Evolutionary conservation across 2,329 filamentous ascomycete species (phyloP).

Genomic region (Fulvia fulva): DNA sequence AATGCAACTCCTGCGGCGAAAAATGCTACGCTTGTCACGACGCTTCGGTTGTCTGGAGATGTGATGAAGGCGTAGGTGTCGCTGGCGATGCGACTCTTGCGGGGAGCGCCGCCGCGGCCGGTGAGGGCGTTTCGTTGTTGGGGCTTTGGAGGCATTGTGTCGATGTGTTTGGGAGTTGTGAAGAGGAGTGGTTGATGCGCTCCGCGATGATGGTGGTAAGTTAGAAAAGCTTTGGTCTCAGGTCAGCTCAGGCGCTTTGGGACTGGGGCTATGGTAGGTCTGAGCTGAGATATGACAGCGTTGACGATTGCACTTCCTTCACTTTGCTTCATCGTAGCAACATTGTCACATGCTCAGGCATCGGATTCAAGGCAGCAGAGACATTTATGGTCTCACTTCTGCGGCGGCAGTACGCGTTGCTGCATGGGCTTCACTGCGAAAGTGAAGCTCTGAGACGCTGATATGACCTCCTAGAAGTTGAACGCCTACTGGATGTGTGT

Average conservation of each 20-base stretch:
- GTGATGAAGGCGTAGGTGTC: slow-evolving; percentile 41
- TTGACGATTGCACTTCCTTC: not conserved
- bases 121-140: slow-evolving; percentile 17
- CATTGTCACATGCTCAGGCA: not conserved
- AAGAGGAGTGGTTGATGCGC: not conserved
- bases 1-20: slow-evolving; percentile 53
- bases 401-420: not conserved
- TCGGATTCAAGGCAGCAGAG: not conserved
- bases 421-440: not conserved
- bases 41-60: slow-evolving; percentile 46
- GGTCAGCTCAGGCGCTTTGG: not conserved
- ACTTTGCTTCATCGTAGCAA: not conserved
- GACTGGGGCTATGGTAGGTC: not conserved
- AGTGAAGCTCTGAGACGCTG: not conserved
- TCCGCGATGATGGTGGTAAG: not conserved
- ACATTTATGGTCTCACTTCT: not conserved
- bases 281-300: not conserved
- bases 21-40: slow-evolving; percentile 46
- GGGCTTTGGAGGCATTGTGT: slow-evolving; percentile 28
- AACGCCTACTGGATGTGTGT: not conserved
- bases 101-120: slow-evolving; percentile 28
- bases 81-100: slow-evolving; percentile 35
- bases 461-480: not conserved
- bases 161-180: not conserved
- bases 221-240: not conserved